Percentiles rank a stretch among this genome's conserved stretches.
Conservation (phyloP, 495 filamentous ascomycete species). For the Talaromyces thailandensis region DNA sequence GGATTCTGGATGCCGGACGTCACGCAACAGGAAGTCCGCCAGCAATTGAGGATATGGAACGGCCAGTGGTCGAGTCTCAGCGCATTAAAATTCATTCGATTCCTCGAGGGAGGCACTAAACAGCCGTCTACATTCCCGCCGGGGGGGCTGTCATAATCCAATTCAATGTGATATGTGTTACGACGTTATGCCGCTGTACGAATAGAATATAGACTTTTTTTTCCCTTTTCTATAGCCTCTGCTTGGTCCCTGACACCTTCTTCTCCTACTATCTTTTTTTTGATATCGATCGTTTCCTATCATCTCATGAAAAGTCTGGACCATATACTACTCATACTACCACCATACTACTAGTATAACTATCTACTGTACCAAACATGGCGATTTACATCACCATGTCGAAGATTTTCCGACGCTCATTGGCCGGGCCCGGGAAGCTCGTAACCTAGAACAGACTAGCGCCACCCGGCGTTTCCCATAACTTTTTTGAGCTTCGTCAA, state of each 20-base stretch:
- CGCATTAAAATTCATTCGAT: constrained; percentile 51
- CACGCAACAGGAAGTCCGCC: constrained; percentile 41
- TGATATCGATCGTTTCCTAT: neutral
- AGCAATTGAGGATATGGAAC: constrained; percentile 49
- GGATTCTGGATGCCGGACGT: constrained; percentile 74
- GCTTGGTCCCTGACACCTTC: neutral
- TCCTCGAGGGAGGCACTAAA: constrained; percentile 47
- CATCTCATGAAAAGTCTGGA: neutral
- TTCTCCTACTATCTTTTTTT: neutral
- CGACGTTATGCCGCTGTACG: constrained; percentile 10
- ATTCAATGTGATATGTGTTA: constrained; percentile 12
- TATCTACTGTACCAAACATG: too few relatives aligned
- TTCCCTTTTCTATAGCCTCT: neutral
- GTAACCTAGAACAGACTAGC: neutral
- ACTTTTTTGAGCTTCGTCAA: constrained; percentile 3
- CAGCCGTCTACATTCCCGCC: constrained; percentile 60
- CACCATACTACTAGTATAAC: too few relatives aligned
- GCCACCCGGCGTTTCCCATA: neutral
- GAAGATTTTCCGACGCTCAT: neutral
- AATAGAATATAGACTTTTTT: constrained; percentile 13
- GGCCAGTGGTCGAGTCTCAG: constrained; percentile 52
- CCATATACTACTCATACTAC: too few relatives aligned
- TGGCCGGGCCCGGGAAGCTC: neutral
- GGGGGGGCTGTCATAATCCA: constrained; percentile 44
- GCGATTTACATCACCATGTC: neutral